Evolutionary conservation across 2,329 filamentous ascomycete genomes (phyloP), one percentile per base, ranked within the genome.

Genomic region (Bipolaris sorokiniana): DNA sequence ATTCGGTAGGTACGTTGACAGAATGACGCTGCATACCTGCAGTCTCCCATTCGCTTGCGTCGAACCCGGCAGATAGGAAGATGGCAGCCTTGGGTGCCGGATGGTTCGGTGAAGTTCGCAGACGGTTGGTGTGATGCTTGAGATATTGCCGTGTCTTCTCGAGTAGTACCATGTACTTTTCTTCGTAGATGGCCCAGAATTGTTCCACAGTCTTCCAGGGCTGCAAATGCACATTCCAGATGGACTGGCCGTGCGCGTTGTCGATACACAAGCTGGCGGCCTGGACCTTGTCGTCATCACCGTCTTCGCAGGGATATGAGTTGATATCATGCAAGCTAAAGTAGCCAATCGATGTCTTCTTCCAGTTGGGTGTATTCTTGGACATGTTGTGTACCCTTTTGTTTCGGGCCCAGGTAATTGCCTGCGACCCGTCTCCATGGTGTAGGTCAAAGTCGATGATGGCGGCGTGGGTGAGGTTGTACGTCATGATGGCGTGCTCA

Each of bases 281-380:
- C 72, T 90, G 91, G 49, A 98, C 89, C 77, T 98, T 98, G 20
- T 95, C 91, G 56, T 90, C 86, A 60, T 98, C 94, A n/a, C 94
- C 95, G 73, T 85, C 86, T 75, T 99, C 95, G 74, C 95, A 99
- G 0, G 96, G 95, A 71, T 96, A 99, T 0, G 94, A 98, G 77
- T 99, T 98, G 79, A 99, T 97, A 71, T 99, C 95, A 75, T 99
- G 95, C 41, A 99, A 76, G 74, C 93, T 97, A 76, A 97, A 98
- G 74, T 99, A 99, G 9, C 93, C 95, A 67, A 98, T 95, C 0
- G 90, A 88, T 0, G 89, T 88, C 79, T 91, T 95, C 78, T 94
- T 94, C 83, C 89, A 90, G 28, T 83, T 81, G 0, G 89, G 83
- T 0, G 88, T 86, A 70, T 91, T 94, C 75, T 90, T 92, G 6